Evolutionary conservation across 371 early-diverging fungal genomes (phyloP).

Genomic region (Catenaria anguillulae): DNA sequence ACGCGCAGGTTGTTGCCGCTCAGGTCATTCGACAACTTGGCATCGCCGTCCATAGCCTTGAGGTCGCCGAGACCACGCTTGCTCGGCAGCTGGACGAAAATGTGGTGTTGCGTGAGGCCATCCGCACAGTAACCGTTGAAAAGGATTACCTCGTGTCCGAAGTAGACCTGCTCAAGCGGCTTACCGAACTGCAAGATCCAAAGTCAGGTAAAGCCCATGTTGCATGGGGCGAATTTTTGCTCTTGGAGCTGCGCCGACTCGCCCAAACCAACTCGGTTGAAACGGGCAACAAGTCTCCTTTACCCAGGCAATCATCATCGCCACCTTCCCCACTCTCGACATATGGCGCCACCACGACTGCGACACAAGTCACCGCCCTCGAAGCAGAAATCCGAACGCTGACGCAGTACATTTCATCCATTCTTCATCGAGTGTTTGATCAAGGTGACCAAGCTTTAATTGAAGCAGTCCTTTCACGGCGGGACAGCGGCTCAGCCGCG

Average conservation of each 20-base stretch:
- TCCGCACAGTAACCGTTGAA: not conserved
- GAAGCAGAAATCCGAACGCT: not conserved
- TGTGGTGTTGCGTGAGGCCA: not conserved
- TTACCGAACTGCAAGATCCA: not conserved
- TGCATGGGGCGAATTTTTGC: not conserved
- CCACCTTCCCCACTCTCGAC: no score
- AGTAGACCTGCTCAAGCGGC: not conserved
- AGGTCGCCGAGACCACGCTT: not conserved
- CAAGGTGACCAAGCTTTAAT: not conserved
- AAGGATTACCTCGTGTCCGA: not conserved
- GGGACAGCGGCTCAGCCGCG: not conserved
- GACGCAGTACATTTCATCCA: not conserved
- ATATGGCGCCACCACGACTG: no score
- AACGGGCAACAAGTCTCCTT: not conserved
- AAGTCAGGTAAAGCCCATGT: not conserved
- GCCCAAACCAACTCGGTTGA: not conserved
- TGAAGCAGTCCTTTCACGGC: not conserved
- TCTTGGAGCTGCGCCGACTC: not conserved
- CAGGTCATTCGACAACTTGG: not conserved
- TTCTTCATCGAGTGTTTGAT: not conserved
- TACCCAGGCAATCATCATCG: not conserved
- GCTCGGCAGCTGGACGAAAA: not conserved
- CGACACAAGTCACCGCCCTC: not conserved
- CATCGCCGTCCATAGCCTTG: not conserved
- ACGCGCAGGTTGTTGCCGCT: not conserved